Conservation (phyloP, 179 eudicot genomes). For the Amaranthus tricolor region DNA sequence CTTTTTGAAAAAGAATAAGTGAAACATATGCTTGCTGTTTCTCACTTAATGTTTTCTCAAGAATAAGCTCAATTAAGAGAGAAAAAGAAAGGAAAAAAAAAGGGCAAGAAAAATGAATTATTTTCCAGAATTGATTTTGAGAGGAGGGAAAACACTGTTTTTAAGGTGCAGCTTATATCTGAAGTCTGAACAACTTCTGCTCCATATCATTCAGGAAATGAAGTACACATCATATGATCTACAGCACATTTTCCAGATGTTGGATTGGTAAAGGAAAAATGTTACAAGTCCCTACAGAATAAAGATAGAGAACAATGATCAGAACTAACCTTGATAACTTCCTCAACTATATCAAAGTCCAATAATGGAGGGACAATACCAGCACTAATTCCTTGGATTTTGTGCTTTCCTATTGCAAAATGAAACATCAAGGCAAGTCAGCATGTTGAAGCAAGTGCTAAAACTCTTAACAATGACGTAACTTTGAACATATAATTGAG, state of each 20-base stretch:
- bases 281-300: background rate
- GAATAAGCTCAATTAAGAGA: too few species aligned
- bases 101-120: too few species aligned
- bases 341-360: conserved; percentile 48
- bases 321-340: conserved; percentile 55
- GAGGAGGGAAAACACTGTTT: background rate
- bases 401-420: conserved; percentile 52
- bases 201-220: background rate
- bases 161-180: background rate
- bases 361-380: conserved; percentile 55
- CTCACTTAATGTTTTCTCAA: too few species aligned
- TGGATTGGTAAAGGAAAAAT: background rate
- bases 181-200: background rate
- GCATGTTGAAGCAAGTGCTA: too few species aligned
- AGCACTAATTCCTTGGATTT: conserved; percentile 76
- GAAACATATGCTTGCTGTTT: too few species aligned
- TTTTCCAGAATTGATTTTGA: background rate
- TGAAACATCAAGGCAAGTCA: background rate
- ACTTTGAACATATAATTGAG: too few species aligned
- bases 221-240: background rate
- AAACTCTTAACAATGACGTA: too few species aligned
- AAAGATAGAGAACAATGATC: background rate
- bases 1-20: too few species aligned
- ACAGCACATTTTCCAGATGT: background rate
- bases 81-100: too few species aligned